Evolutionary conservation across 106 monocot species (phyloP).

Genomic region (Dendrobium catenatum): DNA sequence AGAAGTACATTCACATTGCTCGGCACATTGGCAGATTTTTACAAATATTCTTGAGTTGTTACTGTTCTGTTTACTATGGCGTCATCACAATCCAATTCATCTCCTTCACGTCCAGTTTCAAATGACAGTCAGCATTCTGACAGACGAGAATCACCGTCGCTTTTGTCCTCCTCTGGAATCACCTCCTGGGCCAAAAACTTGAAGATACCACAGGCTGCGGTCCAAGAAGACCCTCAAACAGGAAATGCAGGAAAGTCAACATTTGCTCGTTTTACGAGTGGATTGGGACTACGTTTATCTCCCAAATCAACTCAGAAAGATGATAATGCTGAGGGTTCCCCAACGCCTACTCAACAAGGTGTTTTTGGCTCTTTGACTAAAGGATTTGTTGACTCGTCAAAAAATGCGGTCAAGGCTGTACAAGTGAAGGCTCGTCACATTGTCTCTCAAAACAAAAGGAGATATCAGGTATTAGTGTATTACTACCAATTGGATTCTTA

Average conservation of each 20-base stretch:
- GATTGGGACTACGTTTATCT: slow-evolving; percentile 55
- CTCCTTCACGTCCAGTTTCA: slow-evolving; percentile 10
- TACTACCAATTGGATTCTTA: slow-evolving; percentile 1
- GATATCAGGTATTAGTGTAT: slow-evolving; percentile 87
- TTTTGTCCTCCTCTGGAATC: slow-evolving; percentile 65
- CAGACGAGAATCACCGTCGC: slow-evolving; percentile 28
- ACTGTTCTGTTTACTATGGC: slow-evolving; percentile 3
- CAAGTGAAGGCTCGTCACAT: slow-evolving; percentile 95
- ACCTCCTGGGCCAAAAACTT: slow-evolving; percentile 86
- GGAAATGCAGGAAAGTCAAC: slow-evolving; percentile 64
- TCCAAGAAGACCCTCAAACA: slow-evolving; percentile 43
- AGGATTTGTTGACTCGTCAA: slow-evolving; percentile 88
- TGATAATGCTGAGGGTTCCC: slow-evolving; percentile 33
- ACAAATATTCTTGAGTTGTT: not conserved
- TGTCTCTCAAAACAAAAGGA: slow-evolving; percentile 97
- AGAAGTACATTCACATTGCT: not conserved
- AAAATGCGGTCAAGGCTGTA: slow-evolving; percentile 95
- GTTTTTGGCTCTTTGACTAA: slow-evolving; percentile 85
- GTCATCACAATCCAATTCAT: slow-evolving; percentile 5
- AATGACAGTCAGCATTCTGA: slow-evolving; percentile 21
- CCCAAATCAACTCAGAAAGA: slow-evolving; percentile 52
- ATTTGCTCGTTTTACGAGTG: slow-evolving; percentile 77
- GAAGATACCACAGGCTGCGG: slow-evolving; percentile 51
- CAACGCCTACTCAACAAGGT: slow-evolving; percentile 39
- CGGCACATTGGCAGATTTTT: not conserved